Percentiles rank a stretch among this genome's conserved stretches.
These are phyloP conservation scores for Penicillium sp. DNA, from an alignment of 2,329 filamentous ascomycete species.

Conservation along the genomic window DNA sequence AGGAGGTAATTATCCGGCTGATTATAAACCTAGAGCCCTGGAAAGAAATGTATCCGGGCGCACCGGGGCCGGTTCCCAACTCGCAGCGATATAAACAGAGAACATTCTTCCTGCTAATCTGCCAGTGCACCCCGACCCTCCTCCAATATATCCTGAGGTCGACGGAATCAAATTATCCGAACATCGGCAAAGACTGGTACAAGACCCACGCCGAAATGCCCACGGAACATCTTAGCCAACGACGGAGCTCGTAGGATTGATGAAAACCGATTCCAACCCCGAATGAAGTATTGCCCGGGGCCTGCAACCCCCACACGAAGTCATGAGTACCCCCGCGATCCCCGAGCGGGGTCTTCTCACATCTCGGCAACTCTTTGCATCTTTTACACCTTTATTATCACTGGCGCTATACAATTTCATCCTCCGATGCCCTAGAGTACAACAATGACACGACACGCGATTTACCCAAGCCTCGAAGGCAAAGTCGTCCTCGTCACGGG, in stretches of 20 bases:
- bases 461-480: slow-evolving; percentile 21
- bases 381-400: neutral
- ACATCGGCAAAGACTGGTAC: neutral
- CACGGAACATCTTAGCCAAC: neutral
- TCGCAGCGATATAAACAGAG: too few relatives aligned
- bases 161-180: neutral
- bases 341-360: neutral
- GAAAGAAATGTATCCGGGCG: neutral
- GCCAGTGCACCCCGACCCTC: neutral
- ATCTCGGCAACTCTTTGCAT: neutral
- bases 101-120: too few relatives aligned
- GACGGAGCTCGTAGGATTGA: neutral
- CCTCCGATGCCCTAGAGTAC: neutral
- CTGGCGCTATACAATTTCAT: neutral
- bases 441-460: slow-evolving; percentile 5
- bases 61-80: too few relatives aligned
- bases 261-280: neutral
- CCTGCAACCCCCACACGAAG: neutral
- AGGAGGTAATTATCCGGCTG: neutral
- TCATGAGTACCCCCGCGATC: neutral
- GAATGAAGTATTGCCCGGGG: too few relatives aligned
- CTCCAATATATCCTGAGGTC: neutral
- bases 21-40: neutral
- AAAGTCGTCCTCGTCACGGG: slow-evolving; percentile 46
- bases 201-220: neutral